phyloP scores from a whole-genome alignment of 2,329 filamentous ascomycete genomes.

The Talaromyces sp. region DNA sequence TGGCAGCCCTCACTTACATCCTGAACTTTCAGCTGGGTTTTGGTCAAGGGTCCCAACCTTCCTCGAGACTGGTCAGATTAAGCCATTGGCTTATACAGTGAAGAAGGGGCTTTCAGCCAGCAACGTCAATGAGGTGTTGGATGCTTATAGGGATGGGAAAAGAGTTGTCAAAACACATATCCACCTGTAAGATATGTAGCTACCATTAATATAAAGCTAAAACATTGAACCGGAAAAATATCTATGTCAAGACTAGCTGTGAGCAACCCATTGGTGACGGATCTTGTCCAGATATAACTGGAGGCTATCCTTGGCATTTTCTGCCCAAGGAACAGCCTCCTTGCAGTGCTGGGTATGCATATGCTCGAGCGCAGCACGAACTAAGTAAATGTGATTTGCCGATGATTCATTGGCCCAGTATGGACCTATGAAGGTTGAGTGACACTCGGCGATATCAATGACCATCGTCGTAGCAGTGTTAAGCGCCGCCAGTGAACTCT shows the following conservation, averaged over 20 bases:
- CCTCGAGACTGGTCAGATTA: conserved; percentile 25
- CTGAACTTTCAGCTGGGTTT: conserved; percentile 23
- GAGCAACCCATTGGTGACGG: background rate
- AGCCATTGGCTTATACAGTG: conserved; percentile 23
- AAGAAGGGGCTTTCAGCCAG: conserved; percentile 27
- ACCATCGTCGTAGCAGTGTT: conserved; percentile 4
- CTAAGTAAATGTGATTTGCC: background rate
- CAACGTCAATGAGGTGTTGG: conserved; percentile 32
- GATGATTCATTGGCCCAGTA: background rate
- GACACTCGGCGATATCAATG: background rate
- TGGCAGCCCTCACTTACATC: conserved; percentile 21
- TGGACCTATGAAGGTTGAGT: background rate
- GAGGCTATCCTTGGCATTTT: background rate
- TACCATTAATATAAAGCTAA: background rate
- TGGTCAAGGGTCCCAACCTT: conserved; percentile 26
- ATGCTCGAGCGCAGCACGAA: background rate
- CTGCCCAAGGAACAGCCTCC: background rate
- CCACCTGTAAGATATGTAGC: background rate
- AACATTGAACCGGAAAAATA: too few species aligned
- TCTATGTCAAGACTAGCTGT: background rate
- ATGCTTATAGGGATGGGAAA: conserved; percentile 32
- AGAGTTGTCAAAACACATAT: conserved; percentile 3
- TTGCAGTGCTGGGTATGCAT: background rate
- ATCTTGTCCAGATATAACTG: background rate
- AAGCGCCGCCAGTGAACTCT: background rate